phyloP scores from a whole-genome alignment of 495 filamentous ascomycete genomes.

The Paragyromitra xinjiangensis region DNA sequence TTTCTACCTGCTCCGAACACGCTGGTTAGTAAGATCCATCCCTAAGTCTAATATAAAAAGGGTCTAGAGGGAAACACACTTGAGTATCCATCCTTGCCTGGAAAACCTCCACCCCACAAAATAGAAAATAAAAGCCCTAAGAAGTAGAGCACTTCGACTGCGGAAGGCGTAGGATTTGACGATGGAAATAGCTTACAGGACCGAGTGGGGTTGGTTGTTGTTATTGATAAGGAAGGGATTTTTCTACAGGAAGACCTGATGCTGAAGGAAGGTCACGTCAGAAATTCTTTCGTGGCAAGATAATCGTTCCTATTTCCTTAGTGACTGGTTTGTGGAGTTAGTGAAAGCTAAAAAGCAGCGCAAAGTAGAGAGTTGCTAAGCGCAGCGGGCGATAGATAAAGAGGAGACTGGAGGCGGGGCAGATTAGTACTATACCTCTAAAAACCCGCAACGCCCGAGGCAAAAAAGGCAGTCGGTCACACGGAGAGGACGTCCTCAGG shows the following conservation, averaged over 20 bases:
- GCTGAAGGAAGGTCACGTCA: neutral
- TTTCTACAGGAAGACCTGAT: neutral
- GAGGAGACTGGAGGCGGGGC: slow-evolving; percentile 47
- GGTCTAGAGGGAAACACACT: slow-evolving; percentile 11
- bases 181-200: neutral
- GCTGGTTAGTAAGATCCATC: slow-evolving; percentile 11
- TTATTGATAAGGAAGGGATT: slow-evolving; percentile 14
- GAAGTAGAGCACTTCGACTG: slow-evolving; percentile 13
- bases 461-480: neutral
- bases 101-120: slow-evolving; percentile 14
- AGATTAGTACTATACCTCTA: slow-evolving; percentile 40
- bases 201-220: slow-evolving; percentile 21
- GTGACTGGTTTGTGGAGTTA: neutral
- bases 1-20: slow-evolving; percentile 49
- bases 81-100: slow-evolving; percentile 47
- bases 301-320: slow-evolving; percentile 13
- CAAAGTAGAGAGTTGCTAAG: slow-evolving; percentile 3
- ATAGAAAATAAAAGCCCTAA: slow-evolving; percentile 6
- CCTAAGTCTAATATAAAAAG: neutral
- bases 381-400: slow-evolving; percentile 15
- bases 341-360: slow-evolving; percentile 10
- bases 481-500: neutral
- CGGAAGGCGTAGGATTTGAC: slow-evolving; percentile 4
- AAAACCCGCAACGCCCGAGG: neutral
- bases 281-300: neutral